Evolutionary conservation across 768 basidiomycete genomes (phyloP), one percentile per base, ranked within the genome.

Genomic region (Paxillus involutus): DNA sequence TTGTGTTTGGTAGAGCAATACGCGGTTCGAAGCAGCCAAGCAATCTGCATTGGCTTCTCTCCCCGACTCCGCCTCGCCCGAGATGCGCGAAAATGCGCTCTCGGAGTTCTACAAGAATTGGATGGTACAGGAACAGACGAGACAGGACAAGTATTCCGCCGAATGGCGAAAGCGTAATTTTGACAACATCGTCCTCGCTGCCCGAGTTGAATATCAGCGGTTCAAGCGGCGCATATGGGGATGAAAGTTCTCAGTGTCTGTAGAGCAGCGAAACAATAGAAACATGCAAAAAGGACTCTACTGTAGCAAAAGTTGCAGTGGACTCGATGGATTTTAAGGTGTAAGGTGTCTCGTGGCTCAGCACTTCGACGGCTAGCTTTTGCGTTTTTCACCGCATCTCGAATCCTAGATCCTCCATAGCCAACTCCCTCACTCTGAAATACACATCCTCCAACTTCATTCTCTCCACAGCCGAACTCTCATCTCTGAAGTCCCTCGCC

Each of bases 11-110:
- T 61, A 94, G 91, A 89, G 82, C 66, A 94, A 94, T 65, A 75
- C 78, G 10, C 85, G 91, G n/a, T 93, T 91, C 65, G 83, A 89
- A 64, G 75, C 79, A 9, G 89, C 83, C 33, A 89, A 86, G 70
- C 70, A 77, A 21, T 77, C 81, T 10, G 73, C 83, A 19, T 74
- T 91, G 12, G 64, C 75, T 9, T 77, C 82, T 49, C 76, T 89
- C 26, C 85, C 86, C 0, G 64, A 75, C 9, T 69, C 75, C 3
- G 72, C 80, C 8, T 74, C 81, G 0, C 46, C 75, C 0, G 73
- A 81, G 41, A 80, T 81, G 63, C 84, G 78, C 61, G 89, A 93
- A 66, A 70, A 72, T n/a, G 84, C 85, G 0, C 74, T 92, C 24
- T 85, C 88, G 16, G 78, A 79, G 40, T 91, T 93, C 71, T 89